Evolutionary conservation across 1,139 yeast species (phyloP).

Genomic region (Candida sp.): DNA sequence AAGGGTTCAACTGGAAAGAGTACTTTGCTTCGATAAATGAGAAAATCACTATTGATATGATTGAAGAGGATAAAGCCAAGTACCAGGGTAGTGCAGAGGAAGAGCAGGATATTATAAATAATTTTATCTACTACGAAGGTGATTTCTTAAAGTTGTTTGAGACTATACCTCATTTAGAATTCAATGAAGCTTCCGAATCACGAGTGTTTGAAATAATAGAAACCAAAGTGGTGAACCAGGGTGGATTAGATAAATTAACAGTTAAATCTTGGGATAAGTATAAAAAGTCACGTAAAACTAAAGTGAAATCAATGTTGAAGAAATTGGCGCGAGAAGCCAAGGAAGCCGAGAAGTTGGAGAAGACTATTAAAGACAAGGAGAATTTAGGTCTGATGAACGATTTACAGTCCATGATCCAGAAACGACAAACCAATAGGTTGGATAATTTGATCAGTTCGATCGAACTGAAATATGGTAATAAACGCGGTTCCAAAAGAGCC

Average conservation of each 20-base stretch:
- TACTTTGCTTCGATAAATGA: slow-evolving; percentile 56
- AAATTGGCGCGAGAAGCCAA: slow-evolving; percentile 57
- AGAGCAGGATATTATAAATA: slow-evolving; percentile 55
- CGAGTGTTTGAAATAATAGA: slow-evolving; percentile 56
- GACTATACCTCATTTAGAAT: slow-evolving; percentile 71
- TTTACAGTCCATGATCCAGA: slow-evolving; percentile 49
- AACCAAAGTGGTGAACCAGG: slow-evolving; percentile 32
- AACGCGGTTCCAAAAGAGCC: slow-evolving; percentile 32
- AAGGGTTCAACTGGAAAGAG: slow-evolving; percentile 57
- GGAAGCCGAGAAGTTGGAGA: slow-evolving; percentile 64
- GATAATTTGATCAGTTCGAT: slow-evolving; percentile 47
- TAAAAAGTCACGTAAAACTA: slow-evolving; percentile 40
- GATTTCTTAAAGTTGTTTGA: slow-evolving; percentile 70
- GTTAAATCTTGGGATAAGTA: slow-evolving; percentile 51
- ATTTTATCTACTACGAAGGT: slow-evolving; percentile 62
- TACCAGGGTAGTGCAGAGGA: slow-evolving; percentile 74
- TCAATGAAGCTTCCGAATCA: slow-evolving; percentile 55
- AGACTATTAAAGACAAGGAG: slow-evolving; percentile 39
- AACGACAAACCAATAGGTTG: slow-evolving; percentile 39
- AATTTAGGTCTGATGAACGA: slow-evolving; percentile 35
- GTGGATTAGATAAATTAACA: slow-evolving; percentile 27
- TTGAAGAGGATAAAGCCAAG: slow-evolving; percentile 61
- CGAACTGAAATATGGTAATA: slow-evolving; percentile 52
- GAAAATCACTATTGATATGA: slow-evolving; percentile 71
- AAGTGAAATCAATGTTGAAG: slow-evolving; percentile 44